These are phyloP conservation scores for Pythium grandisporangium DNA, from an alignment of 352 stramenopile genomes.

Conservation along the genomic window DNA sequence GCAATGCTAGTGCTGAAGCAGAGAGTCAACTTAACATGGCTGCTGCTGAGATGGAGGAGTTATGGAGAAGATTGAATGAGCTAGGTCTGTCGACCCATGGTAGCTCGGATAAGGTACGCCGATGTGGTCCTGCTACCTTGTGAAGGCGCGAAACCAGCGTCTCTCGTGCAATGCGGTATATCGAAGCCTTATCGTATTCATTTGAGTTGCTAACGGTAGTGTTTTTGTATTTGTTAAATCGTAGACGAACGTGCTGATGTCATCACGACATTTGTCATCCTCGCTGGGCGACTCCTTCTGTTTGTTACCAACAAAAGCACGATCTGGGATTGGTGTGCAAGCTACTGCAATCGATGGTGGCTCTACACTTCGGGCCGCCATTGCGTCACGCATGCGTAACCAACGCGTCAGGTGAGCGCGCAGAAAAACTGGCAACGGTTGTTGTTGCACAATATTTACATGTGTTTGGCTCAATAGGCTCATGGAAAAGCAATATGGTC, in stretches of 20 bases:
- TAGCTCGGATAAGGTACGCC: conserved; percentile 41
- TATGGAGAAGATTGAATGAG: conserved; percentile 71
- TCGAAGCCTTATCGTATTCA: no score
- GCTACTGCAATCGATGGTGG: conserved; percentile 65
- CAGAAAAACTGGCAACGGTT: not conserved
- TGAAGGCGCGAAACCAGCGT: no score
- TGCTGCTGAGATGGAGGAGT: conserved; percentile 73
- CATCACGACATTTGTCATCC: conserved; percentile 69
- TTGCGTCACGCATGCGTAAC: conserved; percentile 78
- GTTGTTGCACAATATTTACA: not conserved
- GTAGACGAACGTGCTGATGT: conserved; percentile 56
- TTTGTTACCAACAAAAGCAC: conserved; percentile 58
- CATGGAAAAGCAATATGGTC: conserved; percentile 75
- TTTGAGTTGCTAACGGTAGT: not conserved
- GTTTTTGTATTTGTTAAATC: not conserved
- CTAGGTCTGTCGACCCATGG: conserved; percentile 56
- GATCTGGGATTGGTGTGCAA: conserved; percentile 39
- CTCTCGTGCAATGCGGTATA: no score
- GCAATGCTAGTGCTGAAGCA: conserved; percentile 22
- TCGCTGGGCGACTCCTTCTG: conserved; percentile 82
- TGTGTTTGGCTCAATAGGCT: conserved; percentile 20
- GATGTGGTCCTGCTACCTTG: not conserved
- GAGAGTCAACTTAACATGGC: conserved; percentile 61
- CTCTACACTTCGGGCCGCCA: conserved; percentile 63
- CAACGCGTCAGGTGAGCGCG: conserved; percentile 64